Evolutionary conservation across 1,139 yeast genomes (phyloP).

Genomic region (Protomyces lactucae-debilis): DNA sequence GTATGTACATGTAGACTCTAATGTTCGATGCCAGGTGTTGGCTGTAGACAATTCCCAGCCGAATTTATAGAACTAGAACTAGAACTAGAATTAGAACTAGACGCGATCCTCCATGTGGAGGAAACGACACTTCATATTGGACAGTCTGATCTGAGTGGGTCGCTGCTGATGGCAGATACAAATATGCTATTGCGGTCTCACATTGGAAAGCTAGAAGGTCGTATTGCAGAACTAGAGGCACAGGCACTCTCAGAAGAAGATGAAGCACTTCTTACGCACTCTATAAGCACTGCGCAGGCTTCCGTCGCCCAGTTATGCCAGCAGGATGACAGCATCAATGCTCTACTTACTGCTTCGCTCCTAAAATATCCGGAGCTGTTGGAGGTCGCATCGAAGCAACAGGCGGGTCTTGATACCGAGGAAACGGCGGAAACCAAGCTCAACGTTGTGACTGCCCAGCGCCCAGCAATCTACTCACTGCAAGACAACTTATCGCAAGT

Average conservation of each 20-base stretch:
- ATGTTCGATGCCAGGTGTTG: too few relatives aligned
- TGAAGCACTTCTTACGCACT: not conserved
- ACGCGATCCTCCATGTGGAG: too few relatives aligned
- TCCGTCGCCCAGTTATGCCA: not conserved
- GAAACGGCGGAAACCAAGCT: not conserved
- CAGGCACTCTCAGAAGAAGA: not conserved
- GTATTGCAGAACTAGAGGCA: not conserved
- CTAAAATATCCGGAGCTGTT: not conserved
- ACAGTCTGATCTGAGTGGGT: too few relatives aligned
- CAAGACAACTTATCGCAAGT: not conserved
- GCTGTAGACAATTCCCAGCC: too few relatives aligned
- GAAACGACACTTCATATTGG: too few relatives aligned
- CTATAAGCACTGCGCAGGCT: not conserved
- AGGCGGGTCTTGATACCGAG: not conserved
- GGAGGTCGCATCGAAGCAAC: not conserved
- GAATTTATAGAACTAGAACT: too few relatives aligned
- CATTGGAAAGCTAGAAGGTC: not conserved
- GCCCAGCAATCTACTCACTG: not conserved
- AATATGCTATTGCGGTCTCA: not conserved
- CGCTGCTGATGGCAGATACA: not conserved
- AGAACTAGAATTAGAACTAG: too few relatives aligned
- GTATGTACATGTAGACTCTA: too few relatives aligned
- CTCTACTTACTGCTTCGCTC: not conserved
- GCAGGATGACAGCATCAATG: not conserved
- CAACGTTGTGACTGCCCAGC: not conserved